Conservation (phyloP, 441 rosid species). For the Euphorbia corollata region DNA sequence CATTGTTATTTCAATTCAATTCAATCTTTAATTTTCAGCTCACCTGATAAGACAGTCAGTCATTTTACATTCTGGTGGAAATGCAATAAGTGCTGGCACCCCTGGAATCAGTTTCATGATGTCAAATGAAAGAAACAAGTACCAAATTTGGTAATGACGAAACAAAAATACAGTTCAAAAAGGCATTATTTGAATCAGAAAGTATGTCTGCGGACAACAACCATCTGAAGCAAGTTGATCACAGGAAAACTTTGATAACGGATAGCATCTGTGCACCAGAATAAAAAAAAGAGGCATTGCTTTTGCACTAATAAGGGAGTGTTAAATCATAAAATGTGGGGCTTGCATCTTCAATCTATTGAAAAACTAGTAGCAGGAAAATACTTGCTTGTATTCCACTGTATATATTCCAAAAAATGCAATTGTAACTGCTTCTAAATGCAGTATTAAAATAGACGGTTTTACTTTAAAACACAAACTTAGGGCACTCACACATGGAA, state of each 20-base stretch:
- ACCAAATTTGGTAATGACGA: neutral
- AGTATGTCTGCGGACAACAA: neutral
- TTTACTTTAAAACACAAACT: neutral
- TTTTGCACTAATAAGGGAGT: neutral
- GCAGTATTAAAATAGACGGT: neutral
- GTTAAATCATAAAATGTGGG: neutral
- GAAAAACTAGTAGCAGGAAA: too few species aligned
- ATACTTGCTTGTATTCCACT: too few species aligned
- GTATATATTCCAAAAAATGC: neutral
- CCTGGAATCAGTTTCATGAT: slow-evolving; percentile 42
- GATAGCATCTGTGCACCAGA: neutral
- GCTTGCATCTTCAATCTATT: too few species aligned
- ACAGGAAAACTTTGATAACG: neutral
- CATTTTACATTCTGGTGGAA: slow-evolving; percentile 69
- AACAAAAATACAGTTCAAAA: neutral
- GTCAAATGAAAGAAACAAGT: slow-evolving; percentile 26
- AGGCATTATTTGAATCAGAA: neutral
- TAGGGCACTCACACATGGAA: neutral
- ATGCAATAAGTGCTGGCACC: slow-evolving; percentile 71
- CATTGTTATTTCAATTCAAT: neutral
- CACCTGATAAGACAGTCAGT: slow-evolving; percentile 68
- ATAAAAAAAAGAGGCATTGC: neutral
- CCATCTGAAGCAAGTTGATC: neutral
- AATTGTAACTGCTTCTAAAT: neutral
- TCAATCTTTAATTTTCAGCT: slow-evolving; percentile 23